phyloP scores from a whole-genome alignment of 306 rosid species.

The Datisca glomerata region DNA sequence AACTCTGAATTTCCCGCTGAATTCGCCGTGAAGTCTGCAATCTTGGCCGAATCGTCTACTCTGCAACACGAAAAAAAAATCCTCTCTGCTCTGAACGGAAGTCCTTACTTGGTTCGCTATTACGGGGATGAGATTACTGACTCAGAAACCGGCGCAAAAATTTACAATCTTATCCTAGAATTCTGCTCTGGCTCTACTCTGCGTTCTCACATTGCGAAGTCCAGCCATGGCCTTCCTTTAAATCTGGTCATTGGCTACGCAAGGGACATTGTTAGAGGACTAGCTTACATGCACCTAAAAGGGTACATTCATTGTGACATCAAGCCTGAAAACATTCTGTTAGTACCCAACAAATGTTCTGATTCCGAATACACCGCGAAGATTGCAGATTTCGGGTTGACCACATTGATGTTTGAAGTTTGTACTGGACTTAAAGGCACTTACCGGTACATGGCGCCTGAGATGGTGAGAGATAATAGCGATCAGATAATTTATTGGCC shows the following conservation, averaged over 20 bases:
- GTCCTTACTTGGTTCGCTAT: too few species aligned
- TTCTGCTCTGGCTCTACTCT: neutral
- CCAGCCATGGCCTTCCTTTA: neutral
- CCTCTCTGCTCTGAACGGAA: too few species aligned
- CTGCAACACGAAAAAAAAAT: too few species aligned
- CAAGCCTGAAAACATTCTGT: neutral
- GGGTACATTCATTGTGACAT: neutral
- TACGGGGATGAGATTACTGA: neutral
- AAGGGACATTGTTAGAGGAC: neutral
- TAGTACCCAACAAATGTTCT: neutral
- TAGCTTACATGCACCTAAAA: neutral
- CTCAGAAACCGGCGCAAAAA: neutral
- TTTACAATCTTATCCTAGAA: neutral
- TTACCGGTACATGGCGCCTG: too few species aligned
- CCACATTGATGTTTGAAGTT: neutral
- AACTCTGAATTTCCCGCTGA: neutral
- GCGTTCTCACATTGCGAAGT: neutral
- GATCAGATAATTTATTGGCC: neutral
- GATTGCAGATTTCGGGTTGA: neutral
- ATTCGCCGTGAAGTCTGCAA: neutral
- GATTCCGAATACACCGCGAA: neutral
- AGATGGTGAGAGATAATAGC: neutral
- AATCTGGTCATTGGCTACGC: neutral
- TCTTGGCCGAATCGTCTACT: neutral
- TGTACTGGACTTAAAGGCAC: neutral